Evolutionary conservation across 129 eudicot genomes (phyloP).

Genomic region (Oenanthe sinensis): DNA sequence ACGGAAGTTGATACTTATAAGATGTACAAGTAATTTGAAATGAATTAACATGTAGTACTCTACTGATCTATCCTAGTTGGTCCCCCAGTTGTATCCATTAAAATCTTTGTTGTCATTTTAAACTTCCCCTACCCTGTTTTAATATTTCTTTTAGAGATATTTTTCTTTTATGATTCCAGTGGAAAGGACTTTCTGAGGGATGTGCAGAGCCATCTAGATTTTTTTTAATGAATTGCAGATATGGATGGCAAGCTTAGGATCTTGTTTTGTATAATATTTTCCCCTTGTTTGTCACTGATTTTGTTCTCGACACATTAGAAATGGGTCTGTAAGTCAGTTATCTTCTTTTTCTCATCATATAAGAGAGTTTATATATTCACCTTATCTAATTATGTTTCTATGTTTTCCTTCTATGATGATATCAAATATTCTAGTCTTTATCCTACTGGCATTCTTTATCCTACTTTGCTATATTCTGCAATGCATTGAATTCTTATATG

Average conservation of each 20-base stretch:
- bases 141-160: no score
- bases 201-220: not conserved
- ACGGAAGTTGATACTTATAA: no score
- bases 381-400: not conserved
- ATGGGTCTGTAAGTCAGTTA: not conserved
- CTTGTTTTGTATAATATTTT: not conserved
- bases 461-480: not conserved
- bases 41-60: not conserved
- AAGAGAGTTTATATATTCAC: not conserved
- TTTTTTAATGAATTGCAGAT: not conserved
- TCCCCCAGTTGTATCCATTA: not conserved
- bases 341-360: not conserved
- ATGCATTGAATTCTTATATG: not conserved
- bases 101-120: not conserved
- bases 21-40: not conserved
- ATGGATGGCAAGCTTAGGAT: not conserved
- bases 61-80: not conserved
- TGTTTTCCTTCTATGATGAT: not conserved
- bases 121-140: no score
- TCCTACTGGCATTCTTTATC: not conserved
- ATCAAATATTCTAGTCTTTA: not conserved
- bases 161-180: not conserved
- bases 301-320: not conserved
- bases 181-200: not conserved
- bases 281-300: not conserved